Conservation (phyloP, 2,329 filamentous ascomycete species). For the Escovopsis weberi region DNA sequence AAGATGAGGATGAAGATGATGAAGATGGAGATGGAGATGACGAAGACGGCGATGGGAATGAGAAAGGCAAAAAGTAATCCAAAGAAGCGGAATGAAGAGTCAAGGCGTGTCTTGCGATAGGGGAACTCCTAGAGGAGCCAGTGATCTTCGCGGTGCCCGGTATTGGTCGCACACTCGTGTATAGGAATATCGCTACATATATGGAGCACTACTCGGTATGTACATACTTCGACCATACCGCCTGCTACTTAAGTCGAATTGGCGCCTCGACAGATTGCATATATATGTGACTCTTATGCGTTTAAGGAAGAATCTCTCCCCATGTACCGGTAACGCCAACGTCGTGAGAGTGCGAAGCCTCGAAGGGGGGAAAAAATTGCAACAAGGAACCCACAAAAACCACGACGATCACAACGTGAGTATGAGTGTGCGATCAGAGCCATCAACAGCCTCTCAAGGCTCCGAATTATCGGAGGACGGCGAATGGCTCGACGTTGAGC, state of each 20-base stretch:
- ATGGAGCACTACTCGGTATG: no score
- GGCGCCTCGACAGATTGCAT: constrained; percentile 1
- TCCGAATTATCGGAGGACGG: constrained; percentile 21
- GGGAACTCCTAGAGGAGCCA: not conserved
- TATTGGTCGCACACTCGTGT: no score
- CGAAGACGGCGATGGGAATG: constrained; percentile 9
- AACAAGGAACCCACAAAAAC: not conserved
- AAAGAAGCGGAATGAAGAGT: not conserved
- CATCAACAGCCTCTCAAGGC: not conserved
- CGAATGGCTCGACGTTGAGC: constrained; percentile 41
- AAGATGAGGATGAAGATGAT: constrained; percentile 48
- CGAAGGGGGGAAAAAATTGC: not conserved
- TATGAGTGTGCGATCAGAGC: constrained; percentile 4
- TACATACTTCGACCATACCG: not conserved
- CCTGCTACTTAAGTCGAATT: not conserved
- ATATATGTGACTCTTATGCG: not conserved
- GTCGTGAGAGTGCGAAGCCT: no score
- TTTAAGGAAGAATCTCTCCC: not conserved
- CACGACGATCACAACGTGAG: not conserved
- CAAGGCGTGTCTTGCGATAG: not conserved
- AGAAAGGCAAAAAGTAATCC: no score
- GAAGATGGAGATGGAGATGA: constrained; percentile 21
- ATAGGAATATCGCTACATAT: not conserved
- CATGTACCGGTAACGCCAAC: no score
- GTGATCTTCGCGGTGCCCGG: no score